These are phyloP conservation scores for Sonneratia alba DNA, from an alignment of 345 rosid genomes.

Conservation along the genomic window DNA sequence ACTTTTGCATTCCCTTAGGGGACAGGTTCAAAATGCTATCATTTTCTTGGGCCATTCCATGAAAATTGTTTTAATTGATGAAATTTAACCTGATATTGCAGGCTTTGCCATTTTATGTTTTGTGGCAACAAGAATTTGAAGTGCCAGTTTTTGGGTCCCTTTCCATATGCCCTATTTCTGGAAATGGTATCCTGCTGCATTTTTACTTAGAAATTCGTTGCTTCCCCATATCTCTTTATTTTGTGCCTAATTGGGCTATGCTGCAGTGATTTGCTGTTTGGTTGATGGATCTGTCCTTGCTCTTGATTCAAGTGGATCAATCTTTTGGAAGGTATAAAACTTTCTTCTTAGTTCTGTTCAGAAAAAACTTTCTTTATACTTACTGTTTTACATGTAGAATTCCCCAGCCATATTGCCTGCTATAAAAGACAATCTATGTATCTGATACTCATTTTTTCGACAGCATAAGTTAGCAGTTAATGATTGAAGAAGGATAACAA, in stretches of 20 bases:
- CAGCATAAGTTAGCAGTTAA: background rate
- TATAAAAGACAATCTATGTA: background rate
- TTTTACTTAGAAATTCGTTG: background rate
- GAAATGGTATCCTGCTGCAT: slow-evolving; percentile 30
- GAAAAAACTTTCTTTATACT: background rate
- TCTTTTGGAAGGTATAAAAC: slow-evolving; percentile 63
- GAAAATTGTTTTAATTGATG: background rate
- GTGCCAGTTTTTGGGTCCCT: slow-evolving; percentile 83
- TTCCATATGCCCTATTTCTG: slow-evolving; percentile 36
- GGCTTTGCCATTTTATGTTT: slow-evolving; percentile 54
- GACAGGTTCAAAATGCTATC: background rate
- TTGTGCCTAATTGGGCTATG: background rate
- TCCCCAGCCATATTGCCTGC: background rate
- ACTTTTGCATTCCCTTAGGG: background rate
- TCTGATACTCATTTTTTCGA: background rate
- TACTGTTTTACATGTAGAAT: background rate
- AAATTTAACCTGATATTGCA: slow-evolving; percentile 20
- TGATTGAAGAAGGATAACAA: background rate
- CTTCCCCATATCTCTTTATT: background rate
- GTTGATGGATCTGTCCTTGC: slow-evolving; percentile 76
- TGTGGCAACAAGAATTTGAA: slow-evolving; percentile 65
- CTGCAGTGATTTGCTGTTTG: slow-evolving; percentile 81
- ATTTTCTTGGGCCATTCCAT: background rate
- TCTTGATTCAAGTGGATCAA: slow-evolving; percentile 45
- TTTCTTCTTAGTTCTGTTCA: background rate